Percentiles rank a stretch among this genome's conserved stretches.
Conservation (phyloP, 2,329 filamentous ascomycete species). For the Pestalotiopsis fici region DNA sequence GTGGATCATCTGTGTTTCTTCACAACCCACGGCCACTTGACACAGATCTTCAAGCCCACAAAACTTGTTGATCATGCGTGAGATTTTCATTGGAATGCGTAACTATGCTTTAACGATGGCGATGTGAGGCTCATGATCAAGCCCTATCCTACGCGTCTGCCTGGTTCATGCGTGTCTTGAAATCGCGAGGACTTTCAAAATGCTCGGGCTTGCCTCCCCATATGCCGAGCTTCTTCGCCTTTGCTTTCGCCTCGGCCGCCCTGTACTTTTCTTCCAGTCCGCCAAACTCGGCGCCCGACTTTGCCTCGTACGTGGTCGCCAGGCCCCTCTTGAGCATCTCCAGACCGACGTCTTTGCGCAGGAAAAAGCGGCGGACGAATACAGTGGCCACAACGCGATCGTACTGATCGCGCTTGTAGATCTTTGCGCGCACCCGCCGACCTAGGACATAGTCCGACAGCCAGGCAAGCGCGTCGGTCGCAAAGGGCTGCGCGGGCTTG, state of each 20-base stretch:
- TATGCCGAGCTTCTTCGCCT: constrained; percentile 66
- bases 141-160: constrained; percentile 22
- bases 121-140: neutral
- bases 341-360: constrained; percentile 79
- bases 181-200: constrained; percentile 85
- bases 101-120: neutral
- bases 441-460: constrained; percentile 72
- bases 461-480: constrained; percentile 79
- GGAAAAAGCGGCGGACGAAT: constrained; percentile 67
- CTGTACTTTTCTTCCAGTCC: constrained; percentile 65
- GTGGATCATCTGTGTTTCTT: neutral
- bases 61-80: neutral
- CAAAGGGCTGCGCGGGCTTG: constrained; percentile 79
- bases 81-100: neutral
- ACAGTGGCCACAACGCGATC: constrained; percentile 87
- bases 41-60: neutral
- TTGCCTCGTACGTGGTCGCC: constrained; percentile 93
- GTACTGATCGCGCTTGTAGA: constrained; percentile 89
- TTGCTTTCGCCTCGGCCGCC: constrained; percentile 67
- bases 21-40: neutral
- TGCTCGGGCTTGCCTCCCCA: constrained; percentile 68
- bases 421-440: constrained; percentile 75
- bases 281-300: constrained; percentile 86
- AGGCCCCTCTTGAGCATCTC: constrained; percentile 86
- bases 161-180: constrained; percentile 63